Conservation (phyloP, 257 asterid species). For the Solanum chilense region DNA sequence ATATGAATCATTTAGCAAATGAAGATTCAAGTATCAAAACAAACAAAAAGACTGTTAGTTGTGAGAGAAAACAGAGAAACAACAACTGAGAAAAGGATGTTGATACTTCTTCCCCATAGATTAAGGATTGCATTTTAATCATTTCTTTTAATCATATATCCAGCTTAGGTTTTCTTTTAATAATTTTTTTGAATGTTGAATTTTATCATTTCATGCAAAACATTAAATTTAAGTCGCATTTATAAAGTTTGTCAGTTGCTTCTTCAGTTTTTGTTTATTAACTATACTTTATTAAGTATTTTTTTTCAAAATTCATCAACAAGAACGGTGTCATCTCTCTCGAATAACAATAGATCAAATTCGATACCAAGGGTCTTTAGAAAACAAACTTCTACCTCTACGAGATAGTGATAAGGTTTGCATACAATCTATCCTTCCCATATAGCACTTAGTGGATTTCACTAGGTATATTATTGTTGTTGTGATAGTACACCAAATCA, state of each 20-base stretch:
- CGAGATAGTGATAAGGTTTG: not conserved
- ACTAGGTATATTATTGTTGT: not conserved
- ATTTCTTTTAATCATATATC: too few species aligned
- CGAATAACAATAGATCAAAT: not conserved
- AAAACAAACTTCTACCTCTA: not conserved
- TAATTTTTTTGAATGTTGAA: not conserved
- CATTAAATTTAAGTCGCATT: not conserved
- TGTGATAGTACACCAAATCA: not conserved
- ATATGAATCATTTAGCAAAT: not conserved
- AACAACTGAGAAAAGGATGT: too few species aligned
- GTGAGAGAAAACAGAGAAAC: too few species aligned
- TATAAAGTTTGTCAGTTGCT: not conserved
- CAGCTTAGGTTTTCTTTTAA: not conserved
- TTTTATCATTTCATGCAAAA: not conserved
- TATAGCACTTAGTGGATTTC: not conserved
- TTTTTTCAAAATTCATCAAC: not conserved
- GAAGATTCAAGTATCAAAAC: too few species aligned
- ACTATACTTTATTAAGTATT: not conserved
- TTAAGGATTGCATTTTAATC: too few species aligned
- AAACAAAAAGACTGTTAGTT: not conserved
- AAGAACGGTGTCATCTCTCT: not conserved
- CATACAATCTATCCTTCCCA: not conserved
- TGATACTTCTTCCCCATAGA: too few species aligned
- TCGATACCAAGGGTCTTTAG: not conserved
- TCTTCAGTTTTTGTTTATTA: not conserved